Conservation (phyloP, 805 yeast genomes). For the Pichia rugopelliculosa region DNA sequence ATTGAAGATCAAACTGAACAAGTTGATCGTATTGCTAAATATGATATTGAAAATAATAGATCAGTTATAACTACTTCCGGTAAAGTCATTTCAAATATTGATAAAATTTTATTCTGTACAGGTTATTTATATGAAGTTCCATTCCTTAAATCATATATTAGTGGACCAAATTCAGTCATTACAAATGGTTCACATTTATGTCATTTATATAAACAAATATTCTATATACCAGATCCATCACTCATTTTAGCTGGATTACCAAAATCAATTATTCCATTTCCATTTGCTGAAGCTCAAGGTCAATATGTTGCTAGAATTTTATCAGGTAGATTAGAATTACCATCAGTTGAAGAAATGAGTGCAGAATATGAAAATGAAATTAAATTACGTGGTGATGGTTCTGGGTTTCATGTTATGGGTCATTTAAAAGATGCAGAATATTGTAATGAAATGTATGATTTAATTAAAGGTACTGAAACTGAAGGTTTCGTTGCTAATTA, state of each 20-base stretch:
- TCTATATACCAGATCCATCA: conserved; percentile 40
- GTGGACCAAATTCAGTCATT: conserved; percentile 21
- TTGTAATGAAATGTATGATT: conserved; percentile 37
- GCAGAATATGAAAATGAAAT: conserved; percentile 28
- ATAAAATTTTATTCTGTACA: conserved; percentile 59
- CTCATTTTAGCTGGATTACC: conserved; percentile 36
- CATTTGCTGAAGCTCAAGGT: conserved; percentile 43
- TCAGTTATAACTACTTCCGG: conserved; percentile 46
- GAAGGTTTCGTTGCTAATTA: conserved; percentile 28
- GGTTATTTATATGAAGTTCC: conserved; percentile 68
- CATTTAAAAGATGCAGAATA: conserved; percentile 56
- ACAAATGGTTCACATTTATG: conserved; percentile 33
- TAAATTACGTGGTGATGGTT: conserved; percentile 38
- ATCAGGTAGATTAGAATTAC: conserved; percentile 37
- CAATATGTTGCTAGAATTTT: conserved; percentile 35
- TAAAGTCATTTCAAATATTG: conserved; percentile 37
- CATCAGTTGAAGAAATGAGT: conserved; percentile 31
- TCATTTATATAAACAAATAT: conserved; percentile 38
- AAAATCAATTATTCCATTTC: conserved; percentile 43
- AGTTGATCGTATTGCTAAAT: conserved; percentile 21
- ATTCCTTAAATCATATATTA: conserved; percentile 36
- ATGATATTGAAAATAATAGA: conserved; percentile 22
- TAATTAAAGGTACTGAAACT: conserved; percentile 30
- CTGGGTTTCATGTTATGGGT: conserved; percentile 44
- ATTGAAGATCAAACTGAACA: conserved; percentile 20